Evolutionary conservation across 2,329 filamentous ascomycete species (phyloP).

Genomic region (Colletotrichum nymphaeae): DNA sequence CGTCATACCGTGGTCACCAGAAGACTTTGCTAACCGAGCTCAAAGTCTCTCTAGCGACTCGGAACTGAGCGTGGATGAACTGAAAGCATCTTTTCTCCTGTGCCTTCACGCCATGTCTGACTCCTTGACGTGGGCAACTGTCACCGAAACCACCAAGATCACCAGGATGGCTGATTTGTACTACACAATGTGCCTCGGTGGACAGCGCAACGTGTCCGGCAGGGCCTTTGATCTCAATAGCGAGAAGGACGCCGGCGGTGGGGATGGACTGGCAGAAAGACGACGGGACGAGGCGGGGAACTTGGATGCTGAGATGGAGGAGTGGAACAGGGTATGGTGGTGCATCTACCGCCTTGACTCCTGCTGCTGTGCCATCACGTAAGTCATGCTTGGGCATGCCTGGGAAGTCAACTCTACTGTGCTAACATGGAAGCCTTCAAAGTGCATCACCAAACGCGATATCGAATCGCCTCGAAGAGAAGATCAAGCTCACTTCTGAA

Average conservation of each 20-base stretch:
- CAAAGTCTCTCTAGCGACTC: neutral
- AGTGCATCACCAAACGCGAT: neutral
- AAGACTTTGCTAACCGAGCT: neutral
- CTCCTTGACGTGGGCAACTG: neutral
- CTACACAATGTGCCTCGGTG: neutral
- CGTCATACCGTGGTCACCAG: neutral
- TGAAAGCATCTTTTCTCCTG: neutral
- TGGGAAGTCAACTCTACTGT: neutral
- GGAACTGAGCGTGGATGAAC: neutral
- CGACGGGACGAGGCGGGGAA: neutral
- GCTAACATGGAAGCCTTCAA: neutral
- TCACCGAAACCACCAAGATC: neutral
- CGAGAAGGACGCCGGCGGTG: neutral
- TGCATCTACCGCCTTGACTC: neutral
- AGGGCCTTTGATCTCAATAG: neutral
- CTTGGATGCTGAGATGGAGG: neutral
- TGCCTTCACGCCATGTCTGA: neutral
- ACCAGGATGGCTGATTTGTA: neutral
- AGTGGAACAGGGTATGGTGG: neutral
- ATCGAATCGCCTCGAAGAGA: neutral
- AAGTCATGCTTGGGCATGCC: neutral
- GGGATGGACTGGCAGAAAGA: neutral
- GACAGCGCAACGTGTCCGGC: neutral
- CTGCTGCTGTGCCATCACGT: neutral
- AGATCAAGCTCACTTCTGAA: neutral